A percentile compares a stretch with the other conserved stretches of the same genome.
phyloP scores from a whole-genome alignment of 2,329 filamentous ascomycete genomes.

The Neopestalotiopsis sp. region DNA sequence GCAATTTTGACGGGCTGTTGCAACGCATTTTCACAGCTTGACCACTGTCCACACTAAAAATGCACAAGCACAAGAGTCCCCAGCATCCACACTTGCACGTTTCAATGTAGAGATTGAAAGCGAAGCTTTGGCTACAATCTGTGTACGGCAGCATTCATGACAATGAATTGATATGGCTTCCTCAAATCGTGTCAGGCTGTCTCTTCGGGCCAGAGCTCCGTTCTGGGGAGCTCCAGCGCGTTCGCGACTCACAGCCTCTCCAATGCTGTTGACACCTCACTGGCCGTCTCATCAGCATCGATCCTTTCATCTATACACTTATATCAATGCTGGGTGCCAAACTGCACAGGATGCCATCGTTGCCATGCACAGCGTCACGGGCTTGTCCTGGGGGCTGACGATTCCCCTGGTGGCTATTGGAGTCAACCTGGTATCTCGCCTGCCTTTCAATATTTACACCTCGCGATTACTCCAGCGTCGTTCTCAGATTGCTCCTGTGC shows the following conservation, averaged over 20 bases:
- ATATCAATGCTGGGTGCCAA: constrained; percentile 29
- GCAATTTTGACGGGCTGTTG: too few relatives aligned
- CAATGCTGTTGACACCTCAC: neutral
- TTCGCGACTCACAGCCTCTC: neutral
- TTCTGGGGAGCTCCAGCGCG: neutral
- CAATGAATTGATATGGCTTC: neutral
- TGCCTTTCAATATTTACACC: constrained; percentile 51
- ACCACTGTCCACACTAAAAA: too few relatives aligned
- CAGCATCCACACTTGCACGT: too few relatives aligned
- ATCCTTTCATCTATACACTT: constrained; percentile 39
- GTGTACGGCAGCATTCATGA: neutral
- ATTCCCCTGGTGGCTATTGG: constrained; percentile 57
- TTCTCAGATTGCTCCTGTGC: constrained; percentile 33
- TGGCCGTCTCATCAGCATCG: neutral
- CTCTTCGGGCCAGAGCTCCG: neutral
- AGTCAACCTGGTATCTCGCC: constrained; percentile 49
- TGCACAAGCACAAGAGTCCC: too few relatives aligned
- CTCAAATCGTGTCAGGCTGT: neutral
- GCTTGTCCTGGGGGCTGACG: constrained; percentile 58
- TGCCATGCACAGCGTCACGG: constrained; percentile 45
- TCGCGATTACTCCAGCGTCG: constrained; percentile 36
- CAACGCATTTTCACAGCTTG: too few relatives aligned
- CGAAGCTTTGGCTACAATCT: neutral
- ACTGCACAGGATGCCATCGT: constrained; percentile 50
- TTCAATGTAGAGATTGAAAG: too few relatives aligned